phyloP scores from a whole-genome alignment of 2,329 filamentous ascomycete genomes.

The Immersiporthe knoxdaviesiana region DNA sequence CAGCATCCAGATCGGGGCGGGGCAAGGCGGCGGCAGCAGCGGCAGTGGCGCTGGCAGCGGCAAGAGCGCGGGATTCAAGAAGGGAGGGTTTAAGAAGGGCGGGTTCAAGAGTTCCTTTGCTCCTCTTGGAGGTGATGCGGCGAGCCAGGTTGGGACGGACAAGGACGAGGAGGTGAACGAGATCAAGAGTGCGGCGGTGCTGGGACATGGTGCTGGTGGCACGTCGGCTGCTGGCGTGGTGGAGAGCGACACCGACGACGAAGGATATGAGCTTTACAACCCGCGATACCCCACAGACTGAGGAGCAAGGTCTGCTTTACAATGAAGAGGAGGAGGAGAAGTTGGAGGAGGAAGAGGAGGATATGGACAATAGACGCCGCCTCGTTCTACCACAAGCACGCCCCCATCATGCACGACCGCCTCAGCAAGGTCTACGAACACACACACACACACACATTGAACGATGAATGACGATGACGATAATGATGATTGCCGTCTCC shows the following conservation, averaged over 20 bases:
- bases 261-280: conserved; percentile 71
- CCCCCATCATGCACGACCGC: too few species aligned
- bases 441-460: neutral
- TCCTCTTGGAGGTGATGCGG: conserved; percentile 50
- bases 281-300: conserved; percentile 63
- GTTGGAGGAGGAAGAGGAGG: neutral
- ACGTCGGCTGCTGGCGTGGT: conserved; percentile 36
- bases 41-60: conserved; percentile 32
- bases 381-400: too few species aligned
- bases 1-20: conserved; percentile 63
- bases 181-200: conserved; percentile 33
- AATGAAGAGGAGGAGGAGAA: neutral
- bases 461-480: too few species aligned
- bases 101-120: conserved; percentile 81
- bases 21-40: conserved; percentile 30
- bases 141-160: conserved; percentile 38
- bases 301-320: conserved; percentile 34
- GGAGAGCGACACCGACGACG: conserved; percentile 70
- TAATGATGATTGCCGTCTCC: neutral
- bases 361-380: too few species aligned
- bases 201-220: neutral
- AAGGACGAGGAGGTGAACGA: conserved; percentile 34
- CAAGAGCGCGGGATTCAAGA: conserved; percentile 62
- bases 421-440: neutral
- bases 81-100: conserved; percentile 77